Base-by-base conservation (phyloP, 257 asterid species). In the Gardenia jasminoides region DNA sequence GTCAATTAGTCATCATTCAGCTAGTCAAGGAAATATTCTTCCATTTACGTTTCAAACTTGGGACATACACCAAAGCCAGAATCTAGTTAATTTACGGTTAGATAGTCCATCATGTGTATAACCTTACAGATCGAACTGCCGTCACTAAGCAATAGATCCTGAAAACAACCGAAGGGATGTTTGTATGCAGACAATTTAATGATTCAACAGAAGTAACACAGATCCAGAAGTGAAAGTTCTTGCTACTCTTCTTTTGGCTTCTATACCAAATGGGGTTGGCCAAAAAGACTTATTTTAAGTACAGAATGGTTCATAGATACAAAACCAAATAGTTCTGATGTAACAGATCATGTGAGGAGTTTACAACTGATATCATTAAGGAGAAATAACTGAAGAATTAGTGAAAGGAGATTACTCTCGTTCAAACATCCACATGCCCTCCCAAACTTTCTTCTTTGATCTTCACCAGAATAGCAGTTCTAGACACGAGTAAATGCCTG, bases 301-400 rank as follows among this genome's bases (percentile, higher is more conserved):
- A 50, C 65, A 72, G 65, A 28, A 62, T 47, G 26, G 74, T 74
- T 75, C 79, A 61, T 16, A 19, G 59, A 41, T 59, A 39, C 72
- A 76, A 76, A 76, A 46, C 46, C 56, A 26, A 61, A 41, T 2
- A 15, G 0, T 17, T 62, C 58, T 31, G 66, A 15, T 20, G 39
- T 28, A 28, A 69, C 33, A 62, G 72, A 70, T 76, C 48, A 76
- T 62, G 64, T 46, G 30, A 76, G 72, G 20, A 64, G 62, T 64
- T 76, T 20, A 62, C 24, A 11, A 71, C 8, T 76, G 9, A n/a
- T 10, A 26, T 46, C 17, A 41, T 6, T 0, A 28, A 62, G 47
- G 33, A 4, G 46, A 43, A 44, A 61, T 61, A 75, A 24, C 43
- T 61, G 22, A 20, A 65, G 22, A 62, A 76, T 76, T 3, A 72